Evolutionary conservation across 768 basidiomycete genomes (phyloP).

Genomic region (Boletus vinaceobasis): DNA sequence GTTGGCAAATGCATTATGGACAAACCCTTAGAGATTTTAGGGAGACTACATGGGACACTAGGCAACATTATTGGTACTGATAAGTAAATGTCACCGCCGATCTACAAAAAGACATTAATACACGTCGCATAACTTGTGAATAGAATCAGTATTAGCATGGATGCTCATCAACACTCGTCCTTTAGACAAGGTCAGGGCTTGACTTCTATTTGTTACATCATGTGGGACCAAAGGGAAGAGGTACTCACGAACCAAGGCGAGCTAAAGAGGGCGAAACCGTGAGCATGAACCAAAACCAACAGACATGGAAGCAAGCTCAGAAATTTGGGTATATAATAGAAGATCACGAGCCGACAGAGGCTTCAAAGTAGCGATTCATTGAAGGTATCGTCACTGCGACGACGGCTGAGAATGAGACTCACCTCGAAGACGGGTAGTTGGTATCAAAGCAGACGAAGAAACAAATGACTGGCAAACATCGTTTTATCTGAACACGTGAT

Average conservation of each 20-base stretch:
- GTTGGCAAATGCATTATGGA: conserved; percentile 63
- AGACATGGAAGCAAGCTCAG: conserved; percentile 45
- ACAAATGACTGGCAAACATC: conserved; percentile 1
- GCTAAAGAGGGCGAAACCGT: background rate
- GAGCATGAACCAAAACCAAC: conserved; percentile 8
- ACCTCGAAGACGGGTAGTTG: conserved; percentile 15
- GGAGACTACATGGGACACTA: conserved; percentile 1
- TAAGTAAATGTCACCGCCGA: background rate
- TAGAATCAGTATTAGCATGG: conserved; percentile 87
- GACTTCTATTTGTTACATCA: conserved; percentile 86
- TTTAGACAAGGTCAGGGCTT: conserved; percentile 81
- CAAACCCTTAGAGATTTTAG: conserved; percentile 23
- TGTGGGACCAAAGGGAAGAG: conserved; percentile 17
- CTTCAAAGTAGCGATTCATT: conserved; percentile 95
- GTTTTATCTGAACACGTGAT: conserved; percentile 33
- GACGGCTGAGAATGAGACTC: conserved; percentile 26
- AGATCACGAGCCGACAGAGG: conserved; percentile 56
- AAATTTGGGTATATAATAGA: conserved; percentile 89
- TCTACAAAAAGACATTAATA: conserved; percentile 20
- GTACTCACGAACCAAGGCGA: conserved; percentile 33
- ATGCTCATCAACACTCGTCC: conserved; percentile 71
- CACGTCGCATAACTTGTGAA: background rate
- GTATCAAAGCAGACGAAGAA: background rate
- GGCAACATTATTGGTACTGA: background rate
- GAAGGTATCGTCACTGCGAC: conserved; percentile 58